phyloP scores from a whole-genome alignment of 371 early-diverging fungal genomes.

The Lichtheimia ramosa region DNA sequence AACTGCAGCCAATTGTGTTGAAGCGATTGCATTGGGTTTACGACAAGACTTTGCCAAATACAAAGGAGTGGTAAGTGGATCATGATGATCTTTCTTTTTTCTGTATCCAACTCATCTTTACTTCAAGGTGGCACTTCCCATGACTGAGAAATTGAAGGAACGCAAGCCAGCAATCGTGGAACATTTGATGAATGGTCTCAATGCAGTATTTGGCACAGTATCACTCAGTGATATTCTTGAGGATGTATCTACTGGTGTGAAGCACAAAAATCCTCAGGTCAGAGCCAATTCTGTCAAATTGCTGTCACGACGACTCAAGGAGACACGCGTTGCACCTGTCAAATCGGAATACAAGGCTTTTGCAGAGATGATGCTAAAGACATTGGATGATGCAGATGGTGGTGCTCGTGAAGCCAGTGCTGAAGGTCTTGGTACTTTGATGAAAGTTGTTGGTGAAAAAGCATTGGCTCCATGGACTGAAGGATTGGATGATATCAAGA shows the following conservation, averaged over 20 bases:
- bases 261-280: constrained; percentile 94
- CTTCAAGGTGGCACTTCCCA: constrained; percentile 53
- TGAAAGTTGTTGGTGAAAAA: constrained; percentile 85
- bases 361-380: constrained; percentile 71
- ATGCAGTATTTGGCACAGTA: constrained; percentile 79
- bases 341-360: constrained; percentile 81
- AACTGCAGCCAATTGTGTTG: constrained; percentile 82
- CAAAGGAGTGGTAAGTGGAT: constrained; percentile 61
- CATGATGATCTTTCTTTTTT: not conserved
- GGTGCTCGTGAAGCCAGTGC: constrained; percentile 86
- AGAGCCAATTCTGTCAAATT: constrained; percentile 73
- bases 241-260: constrained; percentile 65
- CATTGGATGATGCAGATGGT: constrained; percentile 85
- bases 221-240: constrained; percentile 65
- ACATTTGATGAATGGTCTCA: constrained; percentile 76
- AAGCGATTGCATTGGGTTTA: constrained; percentile 81
- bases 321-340: constrained; percentile 63
- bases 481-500: constrained; percentile 84
- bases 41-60: constrained; percentile 79
- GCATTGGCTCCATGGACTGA: constrained; percentile 73
- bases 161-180: constrained; percentile 88
- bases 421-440: constrained; percentile 88
- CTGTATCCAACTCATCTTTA: not conserved
- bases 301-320: constrained; percentile 71
- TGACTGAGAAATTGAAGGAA: constrained; percentile 93